Percentiles rank a stretch among this genome's conserved stretches.
These are phyloP conservation scores for Penicillium hesseltinei DNA, from an alignment of 2,329 filamentous ascomycete species.

Conservation along the genomic window DNA sequence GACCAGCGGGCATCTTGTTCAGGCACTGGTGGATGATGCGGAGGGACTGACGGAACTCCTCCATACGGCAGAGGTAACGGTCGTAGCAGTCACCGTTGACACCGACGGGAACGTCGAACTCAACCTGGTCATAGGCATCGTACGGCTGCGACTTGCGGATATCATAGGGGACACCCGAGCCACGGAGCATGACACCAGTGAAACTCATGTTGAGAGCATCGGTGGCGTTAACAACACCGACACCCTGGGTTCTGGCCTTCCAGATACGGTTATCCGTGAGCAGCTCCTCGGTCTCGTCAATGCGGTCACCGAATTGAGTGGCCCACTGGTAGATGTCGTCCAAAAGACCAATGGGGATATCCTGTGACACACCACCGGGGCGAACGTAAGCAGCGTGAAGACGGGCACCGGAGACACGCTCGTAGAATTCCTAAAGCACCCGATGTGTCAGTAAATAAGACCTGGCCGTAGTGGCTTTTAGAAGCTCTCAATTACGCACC, in stretches of 20 bases:
- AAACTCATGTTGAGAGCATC: conserved; percentile 98
- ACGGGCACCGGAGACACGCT: conserved; percentile 96
- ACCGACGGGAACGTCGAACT: conserved; percentile 96
- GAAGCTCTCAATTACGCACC: conserved; percentile 57
- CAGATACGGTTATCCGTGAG: conserved; percentile 99
- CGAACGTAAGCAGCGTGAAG: conserved; percentile 96
- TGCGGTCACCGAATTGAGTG: conserved; percentile 96
- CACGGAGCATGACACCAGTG: conserved; percentile 95
- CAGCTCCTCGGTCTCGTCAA: conserved; percentile 98
- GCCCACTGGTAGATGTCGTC: conserved; percentile 99
- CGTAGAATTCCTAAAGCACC: conserved; percentile 84
- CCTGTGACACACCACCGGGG: conserved; percentile 93
- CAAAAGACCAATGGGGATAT: conserved; percentile 86
- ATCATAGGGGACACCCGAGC: conserved; percentile 94
- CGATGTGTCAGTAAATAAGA: conserved; percentile 17
- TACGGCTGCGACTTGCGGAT: conserved; percentile 96
- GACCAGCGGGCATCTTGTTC: conserved; percentile 97
- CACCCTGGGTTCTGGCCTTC: conserved; percentile 86
- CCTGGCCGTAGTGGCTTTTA: neutral
- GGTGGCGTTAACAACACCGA: conserved; percentile 85
- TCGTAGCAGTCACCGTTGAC: conserved; percentile 99
- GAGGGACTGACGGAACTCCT: conserved; percentile 97
- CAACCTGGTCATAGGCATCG: conserved; percentile 95
- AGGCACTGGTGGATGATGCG: conserved; percentile 98
- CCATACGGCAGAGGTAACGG: conserved; percentile 98